Conservation (phyloP, 768 basidiomycete genomes). For the Phaffia tasmanica region DNA sequence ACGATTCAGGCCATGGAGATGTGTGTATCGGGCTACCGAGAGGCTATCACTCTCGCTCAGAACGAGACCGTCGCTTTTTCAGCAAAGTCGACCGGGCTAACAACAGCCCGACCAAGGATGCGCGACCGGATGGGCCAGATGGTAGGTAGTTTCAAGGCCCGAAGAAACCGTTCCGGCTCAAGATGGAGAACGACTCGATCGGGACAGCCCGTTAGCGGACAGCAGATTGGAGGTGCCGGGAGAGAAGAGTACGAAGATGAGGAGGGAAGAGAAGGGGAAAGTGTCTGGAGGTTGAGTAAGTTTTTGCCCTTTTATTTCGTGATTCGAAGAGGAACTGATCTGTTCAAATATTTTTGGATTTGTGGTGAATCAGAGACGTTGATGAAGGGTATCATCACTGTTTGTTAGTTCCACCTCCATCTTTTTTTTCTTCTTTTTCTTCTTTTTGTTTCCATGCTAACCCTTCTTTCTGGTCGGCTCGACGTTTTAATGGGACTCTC, state of each 20-base stretch:
- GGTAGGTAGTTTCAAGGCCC: slow-evolving; percentile 9
- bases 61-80: slow-evolving; percentile 8
- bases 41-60: slow-evolving; percentile 29
- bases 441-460: no score
- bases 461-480: no score
- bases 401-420: no score
- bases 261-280: background rate
- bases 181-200: no score
- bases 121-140: slow-evolving; percentile 17
- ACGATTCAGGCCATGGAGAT: slow-evolving; percentile 28
- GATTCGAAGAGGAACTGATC: background rate
- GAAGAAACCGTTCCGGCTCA: slow-evolving; percentile 3
- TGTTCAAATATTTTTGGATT: no score
- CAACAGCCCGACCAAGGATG: slow-evolving; percentile 14
- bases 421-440: no score
- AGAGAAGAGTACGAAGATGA: background rate
- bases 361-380: no score
- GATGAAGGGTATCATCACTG: no score
- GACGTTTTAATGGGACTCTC: no score
- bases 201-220: background rate
- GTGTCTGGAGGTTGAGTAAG: slow-evolving; percentile 14
- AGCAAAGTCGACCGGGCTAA: slow-evolving; percentile 1
- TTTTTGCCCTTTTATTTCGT: background rate
- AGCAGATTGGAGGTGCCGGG: background rate
- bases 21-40: slow-evolving; percentile 38